Base-by-base conservation (phyloP, 306 rosid genomes). In the Leucaena leucocephala region DNA sequence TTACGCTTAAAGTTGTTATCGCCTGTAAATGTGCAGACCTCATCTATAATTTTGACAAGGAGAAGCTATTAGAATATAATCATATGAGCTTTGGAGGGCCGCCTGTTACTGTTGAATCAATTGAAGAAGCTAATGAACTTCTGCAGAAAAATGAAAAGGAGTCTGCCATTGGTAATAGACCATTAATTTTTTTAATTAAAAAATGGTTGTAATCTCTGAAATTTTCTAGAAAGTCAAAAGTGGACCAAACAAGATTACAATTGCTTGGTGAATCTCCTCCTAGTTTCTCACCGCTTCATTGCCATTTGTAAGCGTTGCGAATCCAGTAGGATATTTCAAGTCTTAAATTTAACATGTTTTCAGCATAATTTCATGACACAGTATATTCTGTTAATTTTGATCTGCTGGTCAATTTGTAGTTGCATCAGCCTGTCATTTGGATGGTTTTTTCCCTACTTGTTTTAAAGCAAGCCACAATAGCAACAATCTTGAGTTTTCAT, bases 11-110 rank as follows among this genome's bases (percentile, higher is more conserved):
- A 54, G 76, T 17, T 49, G 22, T 49, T 40, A 39, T 68, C 71
- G 14, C 21, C 9, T 46, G 3, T 76, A 19, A 72, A 6, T 70
- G 76, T 42, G 58, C 84, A 94, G 97, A 91, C 78, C 84, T 76
- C 0, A 92, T 93, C 1, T 89, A 86, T 77, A 89, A 87, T 67
- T 94, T 94, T 61, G 88, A 94, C 83, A 84, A 86, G 86, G 81
- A 75, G 7, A 88, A 87, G 38, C 74, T 95, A 77, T 78, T 87
- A 85, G 89, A 88, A 65, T 95, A 93, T 80, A 91, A 95, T 78
- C 98, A 85, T 72, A 90, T 91, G 98, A 87, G 86, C 80, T 92
- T 93, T 64, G 98, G 97, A 63, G 98, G 97, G 75, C 94, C 98
- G 5, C 93, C 98, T 46, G 82, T 93, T 13, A 86, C 88, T 1